A percentile compares a stretch with the other conserved stretches of the same genome.
Conservation (phyloP, 164 flowering plant genomes). For the Amborella trichopoda region DNA sequence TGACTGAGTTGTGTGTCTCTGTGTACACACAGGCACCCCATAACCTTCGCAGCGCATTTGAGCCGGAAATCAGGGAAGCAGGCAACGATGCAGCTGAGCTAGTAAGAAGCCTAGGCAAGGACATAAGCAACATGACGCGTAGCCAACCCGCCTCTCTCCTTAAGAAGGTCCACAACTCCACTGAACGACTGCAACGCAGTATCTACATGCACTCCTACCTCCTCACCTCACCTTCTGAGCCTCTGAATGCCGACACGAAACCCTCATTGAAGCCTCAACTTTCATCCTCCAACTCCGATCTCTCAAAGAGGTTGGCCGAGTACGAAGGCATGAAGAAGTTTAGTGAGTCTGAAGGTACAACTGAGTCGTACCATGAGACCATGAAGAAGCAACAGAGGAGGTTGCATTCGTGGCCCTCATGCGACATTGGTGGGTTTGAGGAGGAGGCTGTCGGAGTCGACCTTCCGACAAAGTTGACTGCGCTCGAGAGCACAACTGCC, state of each 20-base stretch:
- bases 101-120: conserved; percentile 54
- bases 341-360: background rate
- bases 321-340: background rate
- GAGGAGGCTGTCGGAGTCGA: conserved; percentile 9
- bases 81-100: conserved; percentile 58
- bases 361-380: conserved; percentile 14
- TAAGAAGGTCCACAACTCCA: conserved; percentile 41
- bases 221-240: conserved; percentile 27
- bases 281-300: conserved; percentile 21
- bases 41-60: conserved; percentile 45
- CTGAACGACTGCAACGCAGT: conserved; percentile 53
- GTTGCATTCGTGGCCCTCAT: conserved; percentile 25
- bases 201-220: conserved; percentile 59
- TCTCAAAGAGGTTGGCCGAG: conserved; percentile 8
- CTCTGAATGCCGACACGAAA: conserved; percentile 3
- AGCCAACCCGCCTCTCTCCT: conserved; percentile 27
- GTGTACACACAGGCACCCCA: conserved; percentile 82
- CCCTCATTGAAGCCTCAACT: conserved; percentile 20
- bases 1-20: too few species aligned
- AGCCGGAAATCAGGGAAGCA: conserved; percentile 50
- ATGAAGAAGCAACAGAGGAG: conserved; percentile 22
- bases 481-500: conserved; percentile 40
- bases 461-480: conserved; percentile 14
- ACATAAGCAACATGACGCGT: conserved; percentile 44
- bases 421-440: conserved; percentile 20